A percentile compares a stretch with the other conserved stretches of the same genome.
These are phyloP conservation scores for Heimioporus punctisporus DNA, from an alignment of 1,284 basidiomycete species.

Conservation along the genomic window DNA sequence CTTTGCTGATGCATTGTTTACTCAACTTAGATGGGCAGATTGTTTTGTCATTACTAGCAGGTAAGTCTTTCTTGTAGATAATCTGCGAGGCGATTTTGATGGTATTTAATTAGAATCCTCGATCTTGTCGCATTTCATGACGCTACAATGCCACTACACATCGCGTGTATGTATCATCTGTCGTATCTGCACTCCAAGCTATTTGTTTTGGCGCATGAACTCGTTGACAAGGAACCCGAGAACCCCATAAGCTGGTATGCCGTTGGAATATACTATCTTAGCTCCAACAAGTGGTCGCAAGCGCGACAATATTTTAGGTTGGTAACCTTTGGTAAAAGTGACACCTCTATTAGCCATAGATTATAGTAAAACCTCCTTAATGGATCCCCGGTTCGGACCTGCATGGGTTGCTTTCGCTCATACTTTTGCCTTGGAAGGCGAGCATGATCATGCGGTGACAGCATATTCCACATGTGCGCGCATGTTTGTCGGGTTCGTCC, in stretches of 20 bases:
- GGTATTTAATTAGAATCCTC: constrained; percentile 65
- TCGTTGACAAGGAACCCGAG: constrained; percentile 94
- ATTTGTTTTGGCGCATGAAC: constrained; percentile 95
- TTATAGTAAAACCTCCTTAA: constrained; percentile 89
- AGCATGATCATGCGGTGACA: constrained; percentile 98
- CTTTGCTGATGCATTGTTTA: constrained; percentile 91
- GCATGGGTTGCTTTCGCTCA: constrained; percentile 99
- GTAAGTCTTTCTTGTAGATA: constrained; percentile 39
- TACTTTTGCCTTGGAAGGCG: constrained; percentile 96
- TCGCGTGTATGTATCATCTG: constrained; percentile 98
- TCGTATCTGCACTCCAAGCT: constrained; percentile 89
- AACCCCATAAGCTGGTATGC: constrained; percentile 97
- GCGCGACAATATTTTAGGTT: constrained; percentile 93
- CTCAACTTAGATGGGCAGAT: constrained; percentile 91
- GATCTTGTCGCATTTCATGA: constrained; percentile 81
- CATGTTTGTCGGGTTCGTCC: constrained; percentile 87
- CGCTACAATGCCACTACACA: constrained; percentile 89
- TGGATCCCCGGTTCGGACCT: constrained; percentile 95
- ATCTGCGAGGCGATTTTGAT: not conserved
- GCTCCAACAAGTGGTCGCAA: constrained; percentile 83
- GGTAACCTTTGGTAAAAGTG: constrained; percentile 15
- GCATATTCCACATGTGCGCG: constrained; percentile 97
- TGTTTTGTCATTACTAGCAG: constrained; percentile 89
- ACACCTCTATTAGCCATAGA: not conserved
- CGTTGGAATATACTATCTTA: constrained; percentile 97